phyloP scores from a whole-genome alignment of 2,329 filamentous ascomycete species.

The Lachnellula occidentalis region DNA sequence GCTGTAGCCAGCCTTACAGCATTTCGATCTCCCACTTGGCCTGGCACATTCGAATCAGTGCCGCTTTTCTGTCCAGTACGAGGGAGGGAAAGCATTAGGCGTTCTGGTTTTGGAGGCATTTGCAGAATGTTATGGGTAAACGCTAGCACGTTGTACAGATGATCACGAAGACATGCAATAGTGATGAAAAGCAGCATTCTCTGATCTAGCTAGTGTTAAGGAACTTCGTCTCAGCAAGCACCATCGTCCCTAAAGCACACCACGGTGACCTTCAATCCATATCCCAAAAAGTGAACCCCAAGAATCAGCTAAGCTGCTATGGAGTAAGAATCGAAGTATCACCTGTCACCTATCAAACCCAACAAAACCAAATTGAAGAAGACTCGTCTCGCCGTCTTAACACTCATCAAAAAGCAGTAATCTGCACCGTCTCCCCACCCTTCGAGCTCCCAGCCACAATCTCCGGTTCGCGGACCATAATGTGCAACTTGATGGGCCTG shows the following conservation, averaged over 20 bases:
- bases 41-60: no score
- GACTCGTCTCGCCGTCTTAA: not conserved
- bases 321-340: not conserved
- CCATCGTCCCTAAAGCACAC: not conserved
- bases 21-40: no score
- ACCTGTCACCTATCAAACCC: not conserved
- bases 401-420: constrained; percentile 10
- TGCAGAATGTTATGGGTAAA: not conserved
- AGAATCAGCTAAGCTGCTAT: not conserved
- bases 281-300: not conserved
- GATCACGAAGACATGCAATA: not conserved
- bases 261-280: not conserved
- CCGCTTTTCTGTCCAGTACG: not conserved
- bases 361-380: not conserved
- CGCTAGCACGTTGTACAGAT: not conserved
- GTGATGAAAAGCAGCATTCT: constrained; percentile 3
- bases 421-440: constrained; percentile 34
- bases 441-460: constrained; percentile 29
- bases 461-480: constrained; percentile 73
- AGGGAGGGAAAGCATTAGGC: constrained; percentile 8
- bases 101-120: constrained; percentile 15
- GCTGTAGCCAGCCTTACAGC: no score
- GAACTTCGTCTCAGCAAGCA: not conserved
- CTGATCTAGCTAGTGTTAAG: constrained; percentile 7
- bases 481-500: constrained; percentile 61